Evolutionary conservation across 768 basidiomycete genomes (phyloP).

Genomic region (Melanogaster broomeanus): DNA sequence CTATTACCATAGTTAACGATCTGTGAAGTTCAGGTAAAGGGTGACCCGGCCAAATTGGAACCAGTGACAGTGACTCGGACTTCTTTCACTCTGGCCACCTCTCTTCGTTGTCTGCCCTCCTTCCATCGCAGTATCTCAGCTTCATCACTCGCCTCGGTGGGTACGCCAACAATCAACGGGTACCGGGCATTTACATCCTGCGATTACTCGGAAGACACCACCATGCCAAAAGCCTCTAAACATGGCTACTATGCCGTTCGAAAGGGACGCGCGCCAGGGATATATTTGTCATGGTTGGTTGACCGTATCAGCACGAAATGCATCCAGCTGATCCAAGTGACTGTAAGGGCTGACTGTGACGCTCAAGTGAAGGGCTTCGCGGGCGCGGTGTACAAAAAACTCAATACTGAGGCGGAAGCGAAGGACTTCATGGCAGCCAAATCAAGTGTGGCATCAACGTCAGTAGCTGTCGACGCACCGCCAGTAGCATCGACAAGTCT

Average conservation of each 20-base stretch:
- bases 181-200: neutral
- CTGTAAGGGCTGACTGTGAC: constrained; percentile 68
- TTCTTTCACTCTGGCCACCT: constrained; percentile 6
- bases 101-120: neutral
- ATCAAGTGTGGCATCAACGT: constrained; percentile 13
- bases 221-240: constrained; percentile 43
- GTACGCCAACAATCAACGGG: neutral
- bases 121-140: neutral
- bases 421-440: constrained; percentile 49
- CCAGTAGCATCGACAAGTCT: constrained; percentile 32
- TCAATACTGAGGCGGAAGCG: constrained; percentile 57
- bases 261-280: constrained; percentile 60
- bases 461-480: constrained; percentile 3
- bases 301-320: constrained; percentile 15
- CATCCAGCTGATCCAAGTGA: constrained; percentile 27
- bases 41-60: too few relatives aligned
- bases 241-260: constrained; percentile 73
- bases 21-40: too few relatives aligned
- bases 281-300: constrained; percentile 71
- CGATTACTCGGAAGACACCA: neutral
- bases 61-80: too few relatives aligned
- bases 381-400: constrained; percentile 68
- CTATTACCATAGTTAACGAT: too few relatives aligned
- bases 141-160: neutral
- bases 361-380: constrained; percentile 65